Base-by-base conservation (phyloP, 768 basidiomycete species). In the Trametes meyenii region DNA sequence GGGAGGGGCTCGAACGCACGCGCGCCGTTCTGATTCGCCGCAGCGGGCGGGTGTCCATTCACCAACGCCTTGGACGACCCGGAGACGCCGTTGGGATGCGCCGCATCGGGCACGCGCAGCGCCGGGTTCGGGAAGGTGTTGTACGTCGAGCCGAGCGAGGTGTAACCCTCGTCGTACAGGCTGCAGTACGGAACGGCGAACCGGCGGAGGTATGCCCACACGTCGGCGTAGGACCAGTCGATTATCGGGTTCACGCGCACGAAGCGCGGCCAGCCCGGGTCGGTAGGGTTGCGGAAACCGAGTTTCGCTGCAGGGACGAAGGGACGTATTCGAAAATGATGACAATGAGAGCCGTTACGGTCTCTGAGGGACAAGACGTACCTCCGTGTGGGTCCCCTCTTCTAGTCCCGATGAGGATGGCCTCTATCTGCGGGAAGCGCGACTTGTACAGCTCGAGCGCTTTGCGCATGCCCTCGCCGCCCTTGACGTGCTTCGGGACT, bases 121-220 rank as follows among this genome's bases (percentile, higher is more conserved):
- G 92, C 87, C 2, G 96, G 96, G 69, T 98, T 98, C 0, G 88
- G 94, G 71, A 88, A 89, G 0, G 97, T 98, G 76, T 98, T 97
- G 75, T 85, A 92, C 8, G 90, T 94, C 12, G 96, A 97, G 17
- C 97, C 96, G 19, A 99, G 85, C 5, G 96, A 98, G 2, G 97
- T 99, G 74, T 96, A 99, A 91, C 96, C 97, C 75, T 90, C 80
- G 68, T 98, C 94, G 69, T 99, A 99, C 44, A 99, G 72, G 39
- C 73, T 71, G 72, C 97, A 99, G 72, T 96, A 99, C 1, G 90
- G 92, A 5, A 99, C 85, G 3, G 85, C 72, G 19, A 95, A 75
- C 52, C 77, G 75, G 17, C 85, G 81, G 45, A 99, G 78, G 76
- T 96, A 99, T 2, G 77, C 76, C 97, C 97, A 99, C 5, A 99